Base-by-base conservation (phyloP, 176 grass and related monocot genomes). In the Oryza officinalis region DNA sequence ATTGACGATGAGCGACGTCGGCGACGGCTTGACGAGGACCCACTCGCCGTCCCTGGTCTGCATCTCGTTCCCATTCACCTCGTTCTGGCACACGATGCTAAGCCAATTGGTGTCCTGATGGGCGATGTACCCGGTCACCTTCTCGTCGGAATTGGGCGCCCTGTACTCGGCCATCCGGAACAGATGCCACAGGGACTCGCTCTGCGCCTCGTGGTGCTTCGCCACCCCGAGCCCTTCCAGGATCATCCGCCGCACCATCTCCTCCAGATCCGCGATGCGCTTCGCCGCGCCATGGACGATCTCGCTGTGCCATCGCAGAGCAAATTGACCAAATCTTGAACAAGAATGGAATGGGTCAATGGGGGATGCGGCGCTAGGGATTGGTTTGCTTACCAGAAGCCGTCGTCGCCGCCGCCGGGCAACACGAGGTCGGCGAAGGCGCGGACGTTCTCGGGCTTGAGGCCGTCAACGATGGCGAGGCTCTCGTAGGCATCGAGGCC, bases 21-120 rank as follows among this genome's bases (percentile, higher is more conserved):
- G 77, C 7, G 91, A 93, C 57, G 89, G 87, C 27, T 73, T 50
- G 69, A 81, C 80, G 2, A 38, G 11, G 67, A 93, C 15, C 96
- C 93, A 95, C 1, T 87, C 61, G 17, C 89, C 89, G 32, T 89
- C 88, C 75, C 76, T 91, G 30, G 84, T 79, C 85, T 77, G 88
- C 41, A 93, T 46, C 86, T 97, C 95, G n/a, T 94, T 75, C 44
- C 92, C 95, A 1, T 92, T 88, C 9, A 92, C 75, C 75, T 89
- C 69, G 75, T 91, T 80, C 84, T 97, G 92, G 66, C 85, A 91
- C 14, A 93, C 72, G n/a, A 93, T 47, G 90, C 80, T 97, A 10
- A 94, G 65, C 64, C 14, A 45, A 50, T 88, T 90, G 84, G 69
- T 65, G 86, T 93, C 90, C 66, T 90, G 83, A 65, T 98, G 89